Evolutionary conservation across 2,329 filamentous ascomycete species (phyloP).

Genomic region (Trichoderma arundinaceum): DNA sequence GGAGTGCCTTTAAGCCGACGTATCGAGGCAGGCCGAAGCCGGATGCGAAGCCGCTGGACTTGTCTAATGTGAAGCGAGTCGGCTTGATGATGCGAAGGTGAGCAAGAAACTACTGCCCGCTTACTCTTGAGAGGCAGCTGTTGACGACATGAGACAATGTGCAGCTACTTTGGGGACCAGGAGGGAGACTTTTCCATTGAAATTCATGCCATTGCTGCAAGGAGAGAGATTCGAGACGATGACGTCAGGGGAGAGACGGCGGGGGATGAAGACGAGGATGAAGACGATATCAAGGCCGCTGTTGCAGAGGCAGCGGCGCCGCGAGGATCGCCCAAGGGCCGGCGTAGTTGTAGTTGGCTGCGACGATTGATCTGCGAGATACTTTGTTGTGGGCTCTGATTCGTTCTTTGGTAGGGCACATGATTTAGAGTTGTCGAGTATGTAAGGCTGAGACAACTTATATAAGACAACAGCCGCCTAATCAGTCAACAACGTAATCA

Average conservation of each 20-base stretch:
- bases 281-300: constrained; percentile 34
- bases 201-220: constrained; percentile 42
- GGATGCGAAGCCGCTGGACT: constrained; percentile 64
- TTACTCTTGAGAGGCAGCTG: not conserved
- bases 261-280: constrained; percentile 36
- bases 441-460: not conserved
- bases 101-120: constrained; percentile 31
- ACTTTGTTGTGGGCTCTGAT: too few species aligned
- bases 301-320: not conserved
- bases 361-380: constrained; percentile 37
- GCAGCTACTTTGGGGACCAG: constrained; percentile 76
- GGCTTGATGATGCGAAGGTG: constrained; percentile 85
- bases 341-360: constrained; percentile 34
- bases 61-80: constrained; percentile 66
- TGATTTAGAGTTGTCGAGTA: not conserved
- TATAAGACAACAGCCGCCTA: not conserved
- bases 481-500: not conserved
- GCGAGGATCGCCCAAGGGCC: not conserved
- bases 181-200: constrained; percentile 65
- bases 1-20: constrained; percentile 70
- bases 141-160: not conserved
- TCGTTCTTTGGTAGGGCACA: not conserved
- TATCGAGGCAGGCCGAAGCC: constrained; percentile 72
- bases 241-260: not conserved
- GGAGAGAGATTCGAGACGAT: constrained; percentile 27